Conservation (phyloP, 2,329 filamentous ascomycete genomes). For the Diplodia intermedia region DNA sequence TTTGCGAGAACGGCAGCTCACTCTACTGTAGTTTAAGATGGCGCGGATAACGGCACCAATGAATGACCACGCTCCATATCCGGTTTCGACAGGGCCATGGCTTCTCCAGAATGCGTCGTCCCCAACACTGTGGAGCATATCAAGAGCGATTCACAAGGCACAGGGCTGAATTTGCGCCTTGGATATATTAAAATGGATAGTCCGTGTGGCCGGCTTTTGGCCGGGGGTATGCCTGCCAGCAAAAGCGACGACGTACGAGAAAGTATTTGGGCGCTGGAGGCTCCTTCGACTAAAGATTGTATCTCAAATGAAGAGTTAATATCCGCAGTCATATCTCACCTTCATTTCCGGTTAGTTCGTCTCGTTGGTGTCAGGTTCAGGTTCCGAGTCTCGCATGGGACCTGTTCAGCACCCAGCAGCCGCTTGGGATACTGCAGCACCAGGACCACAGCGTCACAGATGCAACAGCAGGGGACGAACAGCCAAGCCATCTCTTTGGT, state of each 20-base stretch:
- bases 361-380: neutral
- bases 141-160: neutral
- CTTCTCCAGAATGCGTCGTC: neutral
- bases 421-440: neutral
- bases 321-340: neutral
- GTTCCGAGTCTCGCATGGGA: neutral
- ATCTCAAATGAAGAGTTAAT: neutral
- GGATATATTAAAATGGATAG: neutral
- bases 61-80: neutral
- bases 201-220: neutral
- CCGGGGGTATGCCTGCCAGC: neutral
- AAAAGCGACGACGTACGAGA: neutral
- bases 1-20: neutral
- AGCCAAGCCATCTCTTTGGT: neutral
- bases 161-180: neutral
- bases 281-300: neutral
- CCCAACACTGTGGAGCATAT: neutral
- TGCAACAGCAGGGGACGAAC: neutral
- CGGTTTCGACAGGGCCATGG: neutral
- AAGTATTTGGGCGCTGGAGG: neutral
- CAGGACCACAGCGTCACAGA: neutral
- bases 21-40: neutral
- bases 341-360: constrained; percentile 4
- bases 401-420: neutral
- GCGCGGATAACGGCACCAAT: neutral